Conservation (phyloP, 1,284 basidiomycete species). For the Fomitopsis betulina region DNA sequence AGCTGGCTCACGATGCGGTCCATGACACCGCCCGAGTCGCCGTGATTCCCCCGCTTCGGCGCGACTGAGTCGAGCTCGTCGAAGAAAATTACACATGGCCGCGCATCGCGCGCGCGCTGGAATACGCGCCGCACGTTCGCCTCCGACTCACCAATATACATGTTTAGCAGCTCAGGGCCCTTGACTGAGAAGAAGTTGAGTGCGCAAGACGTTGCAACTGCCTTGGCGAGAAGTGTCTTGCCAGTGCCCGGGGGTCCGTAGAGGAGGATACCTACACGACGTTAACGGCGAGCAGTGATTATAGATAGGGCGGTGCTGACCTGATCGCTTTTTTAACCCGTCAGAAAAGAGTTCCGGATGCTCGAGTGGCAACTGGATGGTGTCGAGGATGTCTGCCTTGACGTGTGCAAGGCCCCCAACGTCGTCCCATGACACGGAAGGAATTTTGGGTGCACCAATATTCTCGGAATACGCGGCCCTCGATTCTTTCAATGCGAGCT, state of each 20-base stretch:
- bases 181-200: slow-evolving; percentile 97
- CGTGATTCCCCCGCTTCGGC: slow-evolving; percentile 92
- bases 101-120: slow-evolving; percentile 85
- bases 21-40: slow-evolving; percentile 97
- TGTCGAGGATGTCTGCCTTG: slow-evolving; percentile 94
- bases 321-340: slow-evolving; percentile 94
- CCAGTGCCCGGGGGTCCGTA: slow-evolving; percentile 96
- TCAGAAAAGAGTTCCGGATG: slow-evolving; percentile 92
- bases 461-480: slow-evolving; percentile 83
- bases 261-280: slow-evolving; percentile 68
- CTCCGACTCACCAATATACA: slow-evolving; percentile 99
- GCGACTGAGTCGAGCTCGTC: slow-evolving; percentile 98
- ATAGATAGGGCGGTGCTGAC: slow-evolving; percentile 33
- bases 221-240: slow-evolving; percentile 93
- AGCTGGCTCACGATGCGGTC: slow-evolving; percentile 96
- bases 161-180: slow-evolving; percentile 93
- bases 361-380: slow-evolving; percentile 93
- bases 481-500: slow-evolving; percentile 71
- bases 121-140: slow-evolving; percentile 94
- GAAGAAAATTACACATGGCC: slow-evolving; percentile 94
- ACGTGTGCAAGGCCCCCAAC: slow-evolving; percentile 89
- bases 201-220: slow-evolving; percentile 89
- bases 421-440: slow-evolving; percentile 96
- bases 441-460: slow-evolving; percentile 96
- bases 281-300: background rate